Percentiles rank a stretch among this genome's conserved stretches.
phyloP scores from a whole-genome alignment of 495 filamentous ascomycete species.

The Chaetomium tenue region DNA sequence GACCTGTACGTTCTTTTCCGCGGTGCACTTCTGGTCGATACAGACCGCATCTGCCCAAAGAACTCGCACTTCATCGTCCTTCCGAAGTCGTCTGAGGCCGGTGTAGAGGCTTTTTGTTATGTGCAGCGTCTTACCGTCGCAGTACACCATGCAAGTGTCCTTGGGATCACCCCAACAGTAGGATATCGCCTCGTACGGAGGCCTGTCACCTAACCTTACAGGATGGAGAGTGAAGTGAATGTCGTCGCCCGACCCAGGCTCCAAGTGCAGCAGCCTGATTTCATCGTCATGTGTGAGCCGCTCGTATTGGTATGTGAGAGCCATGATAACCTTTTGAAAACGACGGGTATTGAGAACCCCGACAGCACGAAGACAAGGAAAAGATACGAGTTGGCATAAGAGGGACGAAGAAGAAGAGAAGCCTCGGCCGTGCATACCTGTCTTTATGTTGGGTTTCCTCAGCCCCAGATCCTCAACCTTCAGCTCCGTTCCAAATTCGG shows the following conservation, averaged over 20 bases:
- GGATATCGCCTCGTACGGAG: conserved; percentile 40
- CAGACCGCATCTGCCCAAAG: conserved; percentile 45
- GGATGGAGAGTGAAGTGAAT: conserved; percentile 19
- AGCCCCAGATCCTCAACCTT: background rate
- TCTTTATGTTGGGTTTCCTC: background rate
- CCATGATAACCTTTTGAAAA: conserved; percentile 1
- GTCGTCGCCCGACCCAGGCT: conserved; percentile 23
- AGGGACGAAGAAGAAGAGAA: background rate
- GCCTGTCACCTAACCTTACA: conserved; percentile 15
- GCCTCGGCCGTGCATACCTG: background rate
- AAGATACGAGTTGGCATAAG: background rate
- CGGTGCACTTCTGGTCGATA: conserved; percentile 40
- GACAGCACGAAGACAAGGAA: background rate
- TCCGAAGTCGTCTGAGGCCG: conserved; percentile 34
- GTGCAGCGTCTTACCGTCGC: conserved; percentile 27
- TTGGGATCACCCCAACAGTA: conserved; percentile 39
- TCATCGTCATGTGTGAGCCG: conserved; percentile 1
- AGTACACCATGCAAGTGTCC: conserved; percentile 21
- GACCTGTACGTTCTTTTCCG: conserved; percentile 39
- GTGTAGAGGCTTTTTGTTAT: conserved; percentile 33
- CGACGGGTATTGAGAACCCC: background rate
- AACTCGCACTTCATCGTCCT: conserved; percentile 22
- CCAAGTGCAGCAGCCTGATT: conserved; percentile 23
- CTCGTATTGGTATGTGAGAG: background rate
- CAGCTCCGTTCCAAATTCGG: background rate